phyloP scores from a whole-genome alignment of 1,284 basidiomycete species.

The Leccinum huronense region DNA sequence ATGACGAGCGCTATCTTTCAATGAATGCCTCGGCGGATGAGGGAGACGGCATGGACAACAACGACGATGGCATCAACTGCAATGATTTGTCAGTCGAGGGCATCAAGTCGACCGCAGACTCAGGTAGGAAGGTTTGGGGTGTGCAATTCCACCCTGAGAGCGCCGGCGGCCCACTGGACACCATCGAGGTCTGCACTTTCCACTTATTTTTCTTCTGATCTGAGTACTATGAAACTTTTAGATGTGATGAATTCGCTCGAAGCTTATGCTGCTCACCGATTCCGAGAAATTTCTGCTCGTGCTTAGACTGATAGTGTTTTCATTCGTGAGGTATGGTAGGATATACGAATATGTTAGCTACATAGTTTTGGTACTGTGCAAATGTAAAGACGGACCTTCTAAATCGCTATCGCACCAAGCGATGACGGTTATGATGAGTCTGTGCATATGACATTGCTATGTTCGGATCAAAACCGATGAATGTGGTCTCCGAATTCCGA shows the following conservation, averaged over 20 bases:
- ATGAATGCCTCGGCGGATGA: slow-evolving; percentile 13
- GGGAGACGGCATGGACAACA: not conserved
- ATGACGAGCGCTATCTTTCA: slow-evolving; percentile 24
- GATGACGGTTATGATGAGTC: too few relatives aligned
- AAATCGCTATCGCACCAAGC: too few relatives aligned
- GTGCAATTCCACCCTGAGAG: slow-evolving; percentile 97
- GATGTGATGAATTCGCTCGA: too few relatives aligned
- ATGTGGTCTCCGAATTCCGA: too few relatives aligned
- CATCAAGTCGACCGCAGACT: slow-evolving; percentile 87
- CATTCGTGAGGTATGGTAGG: not conserved
- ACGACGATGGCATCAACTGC: slow-evolving; percentile 71
- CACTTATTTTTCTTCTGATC: too few relatives aligned
- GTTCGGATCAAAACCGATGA: too few relatives aligned
- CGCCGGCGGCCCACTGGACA: slow-evolving; percentile 48
- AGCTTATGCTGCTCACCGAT: too few relatives aligned
- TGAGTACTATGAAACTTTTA: too few relatives aligned
- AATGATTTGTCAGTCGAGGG: slow-evolving; percentile 98
- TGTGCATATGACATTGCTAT: too few relatives aligned
- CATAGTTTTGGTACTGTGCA: not conserved
- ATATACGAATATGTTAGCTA: slow-evolving; percentile 23
- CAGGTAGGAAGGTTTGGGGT: slow-evolving; percentile 90
- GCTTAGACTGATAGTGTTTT: slow-evolving; percentile 17
- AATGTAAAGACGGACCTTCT: not conserved
- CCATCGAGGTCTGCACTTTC: too few relatives aligned
- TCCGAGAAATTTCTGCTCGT: not conserved